Base-by-base conservation (phyloP, 768 basidiomycete species). In the Porphyrellus cyaneotinctus region DNA sequence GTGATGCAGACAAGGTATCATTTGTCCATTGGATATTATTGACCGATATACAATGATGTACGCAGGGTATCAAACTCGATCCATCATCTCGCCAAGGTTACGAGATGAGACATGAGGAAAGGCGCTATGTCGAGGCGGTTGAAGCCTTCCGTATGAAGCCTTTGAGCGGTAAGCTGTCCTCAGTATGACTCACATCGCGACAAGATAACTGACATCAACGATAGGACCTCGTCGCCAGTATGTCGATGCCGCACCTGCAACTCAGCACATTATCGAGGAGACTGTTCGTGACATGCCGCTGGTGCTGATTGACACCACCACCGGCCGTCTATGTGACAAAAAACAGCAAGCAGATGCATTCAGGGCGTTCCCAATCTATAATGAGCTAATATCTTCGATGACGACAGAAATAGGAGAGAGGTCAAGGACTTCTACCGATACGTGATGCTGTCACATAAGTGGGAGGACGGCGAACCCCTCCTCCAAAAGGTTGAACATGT, bases 1-100 rank as follows among this genome's bases (percentile, higher is more conserved):
- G 26, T 28, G 26, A 28, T 28, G 26, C 26, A 4, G 26, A 28
- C 26, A 28, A 28, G 26, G 26, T 28, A 28, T 28, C 9, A 5
- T 28, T 28, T 28, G 26, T 28, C 26, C 26, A 5, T 28, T 28
- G 26, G 5, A 28, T 9, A 28, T 28, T 28, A 18, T 18, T 28
- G 26, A 5, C 26, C 26, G 26, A 28, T 28, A 28, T 28, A 5
- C 26, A 4, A 28, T 28, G 26, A 28, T 28, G 26, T 28, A 28
- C 26, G 26, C 26, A 28, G 26, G 26, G 26, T 0, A 46, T 51
- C 13, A 20, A 41, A 4, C 28, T 54, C 10, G 47, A 52, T 2
- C 35, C 53, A 31, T 49, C 49, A 18, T 49, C 26, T 4, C 15
- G 38, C 15, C n/a, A 11, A 15, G 58, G 43, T 3, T 59, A 54